Base-by-base conservation (phyloP, 495 filamentous ascomycete species). In the Acidomyces sp. region DNA sequence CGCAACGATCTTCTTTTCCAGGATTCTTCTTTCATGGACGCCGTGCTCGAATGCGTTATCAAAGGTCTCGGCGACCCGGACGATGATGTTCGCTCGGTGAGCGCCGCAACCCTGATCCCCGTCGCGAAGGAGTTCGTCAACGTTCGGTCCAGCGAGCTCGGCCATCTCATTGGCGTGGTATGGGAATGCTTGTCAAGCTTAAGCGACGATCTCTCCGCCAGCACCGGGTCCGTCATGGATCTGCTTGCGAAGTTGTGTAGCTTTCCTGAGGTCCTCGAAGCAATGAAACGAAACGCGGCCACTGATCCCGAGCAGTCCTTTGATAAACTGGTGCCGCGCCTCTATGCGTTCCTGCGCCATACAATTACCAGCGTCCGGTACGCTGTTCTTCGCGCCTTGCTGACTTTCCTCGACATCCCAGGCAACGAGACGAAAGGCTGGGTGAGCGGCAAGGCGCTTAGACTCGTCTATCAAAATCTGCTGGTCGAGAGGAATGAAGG, bases 191-290 rank as follows among this genome's bases (percentile, higher is more conserved):
- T 97, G 16, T 93, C 90, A 5, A 87, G 92, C 54, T 63, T 97
- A 6, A 85, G 88, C 45, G 90, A 97, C 56, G 90, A 97, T 59
- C 68, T 97, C 11, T 94, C 86, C 59, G 92, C 90, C 4, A 95
- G 87, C 60, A 97, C 90, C 17, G 90, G 90, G 21, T 88, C 80
- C 37, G 88, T 97, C 29, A 97, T 97, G 90, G 90, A 97, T 54
- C 71, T 97, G 20, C 67, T 97, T 17, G 92, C 90, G 18, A 96
- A 85, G 52, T 74, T 97, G 23, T 97, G 92, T 62, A 82, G 85
- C 43, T 97, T 93, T 65, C 81, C 81, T 2, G 73, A 93, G 61
- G 90, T 96, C 19, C 63, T 97, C 40, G 76, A 87, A 47, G 82
- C 90, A 13, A 97, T 97, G 90, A 92, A 87, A 59, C 60, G 66